A percentile compares a stretch with the other conserved stretches of the same genome.
Evolutionary conservation across 345 rosid genomes (phyloP).

Genomic region (Populus tremula): DNA sequence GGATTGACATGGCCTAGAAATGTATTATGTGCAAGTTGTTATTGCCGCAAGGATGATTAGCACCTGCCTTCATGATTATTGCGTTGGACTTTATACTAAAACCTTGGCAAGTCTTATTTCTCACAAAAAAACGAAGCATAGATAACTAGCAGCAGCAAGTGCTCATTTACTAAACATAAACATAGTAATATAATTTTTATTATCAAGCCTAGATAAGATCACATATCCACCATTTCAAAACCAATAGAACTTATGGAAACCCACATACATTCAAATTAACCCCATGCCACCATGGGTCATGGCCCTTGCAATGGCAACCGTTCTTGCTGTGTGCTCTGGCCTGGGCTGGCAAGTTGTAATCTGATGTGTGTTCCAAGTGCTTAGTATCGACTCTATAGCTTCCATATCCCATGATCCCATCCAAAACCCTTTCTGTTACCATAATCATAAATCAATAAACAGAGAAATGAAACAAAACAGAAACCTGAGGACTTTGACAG

Average conservation of each 20-base stretch:
- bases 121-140: not conserved
- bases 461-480: not conserved
- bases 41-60: not conserved
- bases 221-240: not conserved
- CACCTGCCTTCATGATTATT: not conserved
- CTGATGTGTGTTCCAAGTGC: not conserved
- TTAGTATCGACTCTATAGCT: not conserved
- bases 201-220: slow-evolving; percentile 1
- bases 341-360: not conserved
- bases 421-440: not conserved
- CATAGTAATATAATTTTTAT: not conserved
- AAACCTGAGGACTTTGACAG: not conserved
- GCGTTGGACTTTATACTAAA: not conserved
- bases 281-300: not conserved
- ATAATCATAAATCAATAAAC: not conserved
- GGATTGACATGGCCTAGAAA: not conserved
- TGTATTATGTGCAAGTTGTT: too few species aligned
- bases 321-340: not conserved
- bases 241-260: not conserved
- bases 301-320: not conserved
- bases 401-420: not conserved
- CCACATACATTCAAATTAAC: not conserved
- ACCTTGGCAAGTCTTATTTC: not conserved
- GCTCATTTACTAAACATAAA: not conserved
- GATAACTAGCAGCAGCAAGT: not conserved